Conservation (phyloP, 2,329 filamentous ascomycete genomes). For the Trichoderma aggressivum region DNA sequence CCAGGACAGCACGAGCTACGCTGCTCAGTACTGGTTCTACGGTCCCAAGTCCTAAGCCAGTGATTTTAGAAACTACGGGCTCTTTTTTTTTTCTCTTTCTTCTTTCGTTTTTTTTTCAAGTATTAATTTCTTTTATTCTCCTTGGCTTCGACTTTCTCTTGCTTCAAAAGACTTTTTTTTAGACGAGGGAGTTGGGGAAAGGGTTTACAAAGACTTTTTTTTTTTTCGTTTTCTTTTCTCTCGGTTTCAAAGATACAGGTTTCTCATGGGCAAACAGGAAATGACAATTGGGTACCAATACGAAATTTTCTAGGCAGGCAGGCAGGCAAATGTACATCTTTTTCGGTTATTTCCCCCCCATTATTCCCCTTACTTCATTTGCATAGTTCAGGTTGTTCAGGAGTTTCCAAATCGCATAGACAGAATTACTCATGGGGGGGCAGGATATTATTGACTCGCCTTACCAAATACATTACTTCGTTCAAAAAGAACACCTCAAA, state of each 20-base stretch:
- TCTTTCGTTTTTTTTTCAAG: neutral
- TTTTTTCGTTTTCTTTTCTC: neutral
- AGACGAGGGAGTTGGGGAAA: neutral
- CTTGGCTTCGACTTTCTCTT: neutral
- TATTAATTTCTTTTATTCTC: neutral
- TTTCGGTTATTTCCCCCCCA: neutral
- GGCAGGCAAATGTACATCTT: neutral
- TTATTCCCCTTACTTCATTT: neutral
- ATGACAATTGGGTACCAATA: neutral
- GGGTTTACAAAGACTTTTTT: neutral
- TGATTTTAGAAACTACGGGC: neutral
- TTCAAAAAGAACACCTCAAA: neutral
- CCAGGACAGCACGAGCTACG: constrained; percentile 51
- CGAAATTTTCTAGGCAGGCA: neutral
- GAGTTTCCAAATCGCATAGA: neutral
- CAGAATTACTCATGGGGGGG: neutral
- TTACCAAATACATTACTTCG: neutral
- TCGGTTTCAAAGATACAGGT: neutral
- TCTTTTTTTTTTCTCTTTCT: neutral
- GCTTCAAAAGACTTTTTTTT: neutral
- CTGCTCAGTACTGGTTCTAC: constrained; percentile 59
- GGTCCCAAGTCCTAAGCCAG: constrained; percentile 26
- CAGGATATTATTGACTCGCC: neutral
- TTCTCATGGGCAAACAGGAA: neutral
- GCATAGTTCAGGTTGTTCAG: neutral